Base-by-base conservation (phyloP, 75 land plant genomes). In the Pinus tabuliformis region DNA sequence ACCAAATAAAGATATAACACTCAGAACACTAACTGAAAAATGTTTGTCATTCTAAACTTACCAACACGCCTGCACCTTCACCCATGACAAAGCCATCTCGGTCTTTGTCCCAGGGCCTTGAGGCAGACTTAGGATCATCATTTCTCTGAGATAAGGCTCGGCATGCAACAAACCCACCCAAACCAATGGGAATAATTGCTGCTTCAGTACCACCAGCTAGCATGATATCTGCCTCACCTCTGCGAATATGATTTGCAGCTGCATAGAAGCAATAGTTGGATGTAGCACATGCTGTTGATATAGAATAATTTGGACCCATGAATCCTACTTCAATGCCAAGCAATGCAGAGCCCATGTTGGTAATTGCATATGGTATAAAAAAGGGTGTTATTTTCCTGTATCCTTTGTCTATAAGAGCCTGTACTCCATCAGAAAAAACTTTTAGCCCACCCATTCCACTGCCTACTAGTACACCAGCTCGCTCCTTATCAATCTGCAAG, bases 71-170 rank as follows among this genome's bases (percentile, higher is more conserved):
- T 74, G 92, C 83, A 56, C 94, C 94, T 84, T 92, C 94, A 72
- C 94, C 94, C 94, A 92, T 90, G 45, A 92, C 94, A 88, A 92
- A 92, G 9, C 94, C 94, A 77, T 92, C 94, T 42, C 94, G 86
- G 52, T 78, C 94, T 78, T 90, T 87, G 83, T 92, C 94, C 94
- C 94, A 92, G 26, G 94, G 94, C 83, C 94, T 87, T 42, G 94
- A 92, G 57, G 94, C 94, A 56, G 92, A 83, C 72, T 87, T 75
- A 17, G 94, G 94, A 59, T 90, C 92, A 83, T 87, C 90, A 78
- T 92, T 92, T 76, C 94, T 85, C 71, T 87, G 89, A 54, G 94
- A 92, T 57, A 92, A 42, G 22, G 94, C 94, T 56, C 94, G 83
- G 60, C 94, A 92, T 3, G 93, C 94, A 78, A 92, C 85, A 82